Base-by-base conservation (phyloP, 1,284 basidiomycete species). In the Hypsizygus ulmarius region DNA sequence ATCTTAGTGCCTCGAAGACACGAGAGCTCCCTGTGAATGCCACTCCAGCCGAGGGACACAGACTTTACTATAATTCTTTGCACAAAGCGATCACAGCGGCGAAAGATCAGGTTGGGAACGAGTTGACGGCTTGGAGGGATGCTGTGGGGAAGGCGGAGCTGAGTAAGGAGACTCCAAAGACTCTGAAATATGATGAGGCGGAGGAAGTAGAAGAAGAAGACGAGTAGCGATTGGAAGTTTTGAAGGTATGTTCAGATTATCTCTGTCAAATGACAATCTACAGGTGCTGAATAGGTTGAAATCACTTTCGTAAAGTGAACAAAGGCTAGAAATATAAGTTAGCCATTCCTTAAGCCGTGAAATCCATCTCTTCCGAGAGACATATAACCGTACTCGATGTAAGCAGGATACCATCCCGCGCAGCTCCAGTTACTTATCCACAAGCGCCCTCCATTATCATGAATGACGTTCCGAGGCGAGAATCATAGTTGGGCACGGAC, bases 61-160 rank as follows among this genome's bases (percentile, higher is more conserved):
- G 65, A 44, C 62, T 58, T 34, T 84, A 82, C 60, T 88, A 87
- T 52, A 62, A 64, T 1, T 65, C 65, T 3, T 61, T 88, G 38
- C 69, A 73, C 52, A 63, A 59, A 10, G 70, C 78, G n/a, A 68
- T 87, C 34, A 65, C 66, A 21, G 64, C 69, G 29, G 82, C 81
- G 15, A 79, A 71, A 54, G 67, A 68, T 39, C 65, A 70, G 21
- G 53, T 85, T 12, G 85, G 86, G 10, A 73, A 78, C 43, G 81
- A 84, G 52, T 61, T 88, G 59, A 87, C 86, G 0, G 70, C 62
- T 2, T 88, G 85, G 86, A 74, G 81, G 58, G 84, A 88, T 63
- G 73, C 74, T 3, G 78, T 87, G 5, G 83, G 84, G 8, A 81
- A 74, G 34, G 61, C 65, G 10, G 85, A 88, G 61, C 59, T 75